These are phyloP conservation scores for Cystobasidium ongulense DNA, from an alignment of 768 basidiomycete genomes.

Conservation along the genomic window DNA sequence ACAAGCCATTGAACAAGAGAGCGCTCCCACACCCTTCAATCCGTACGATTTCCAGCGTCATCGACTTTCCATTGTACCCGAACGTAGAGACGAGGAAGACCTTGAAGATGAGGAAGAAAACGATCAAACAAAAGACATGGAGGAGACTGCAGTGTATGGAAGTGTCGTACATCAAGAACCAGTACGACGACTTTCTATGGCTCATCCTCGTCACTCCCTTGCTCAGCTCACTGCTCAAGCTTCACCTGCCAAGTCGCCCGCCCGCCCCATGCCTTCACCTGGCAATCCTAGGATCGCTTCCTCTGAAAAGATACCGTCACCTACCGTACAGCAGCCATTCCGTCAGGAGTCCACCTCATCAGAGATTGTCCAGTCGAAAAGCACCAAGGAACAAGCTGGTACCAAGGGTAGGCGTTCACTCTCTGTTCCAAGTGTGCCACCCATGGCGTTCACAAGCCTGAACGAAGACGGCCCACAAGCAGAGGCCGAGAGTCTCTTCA, in stretches of 20 bases:
- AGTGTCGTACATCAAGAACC: constrained; percentile 23
- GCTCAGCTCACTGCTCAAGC: background rate
- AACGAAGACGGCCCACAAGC: background rate
- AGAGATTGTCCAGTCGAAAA: background rate
- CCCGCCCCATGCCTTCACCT: background rate
- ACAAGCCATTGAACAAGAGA: too few species aligned
- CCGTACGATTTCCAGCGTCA: background rate
- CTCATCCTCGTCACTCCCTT: constrained; percentile 14
- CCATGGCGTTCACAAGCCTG: constrained; percentile 3
- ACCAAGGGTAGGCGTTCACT: background rate
- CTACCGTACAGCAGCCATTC: background rate
- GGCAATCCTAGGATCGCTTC: background rate
- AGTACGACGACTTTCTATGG: background rate
- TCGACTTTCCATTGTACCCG: background rate
- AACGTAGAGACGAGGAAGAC: background rate
- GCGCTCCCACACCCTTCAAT: constrained; percentile 6
- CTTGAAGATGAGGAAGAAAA: constrained; percentile 3
- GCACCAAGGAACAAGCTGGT: background rate
- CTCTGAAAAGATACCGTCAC: background rate
- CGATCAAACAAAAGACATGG: constrained; percentile 25
- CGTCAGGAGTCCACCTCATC: background rate
- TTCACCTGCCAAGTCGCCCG: background rate
- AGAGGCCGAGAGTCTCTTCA: background rate
- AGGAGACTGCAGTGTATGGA: constrained; percentile 34
- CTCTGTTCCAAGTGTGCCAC: background rate